Base-by-base conservation (phyloP, 352 stramenopile genomes). In the Phytophthora nicotianae region DNA sequence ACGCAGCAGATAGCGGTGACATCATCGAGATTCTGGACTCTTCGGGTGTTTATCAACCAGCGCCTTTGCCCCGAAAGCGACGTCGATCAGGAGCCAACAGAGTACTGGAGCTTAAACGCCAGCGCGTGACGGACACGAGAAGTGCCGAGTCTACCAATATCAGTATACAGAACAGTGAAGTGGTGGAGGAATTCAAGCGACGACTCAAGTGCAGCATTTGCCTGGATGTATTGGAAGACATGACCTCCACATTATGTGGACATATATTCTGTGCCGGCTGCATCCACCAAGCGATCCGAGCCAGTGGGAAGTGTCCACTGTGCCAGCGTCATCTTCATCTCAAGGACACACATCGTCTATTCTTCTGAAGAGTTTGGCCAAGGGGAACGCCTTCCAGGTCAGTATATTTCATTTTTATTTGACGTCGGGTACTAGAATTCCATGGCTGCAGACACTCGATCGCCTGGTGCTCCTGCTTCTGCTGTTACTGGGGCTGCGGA, bases 161-260 rank as follows among this genome's bases (percentile, higher is more conserved):
- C 33, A 90, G 78, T 17, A 67, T 93, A 29, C 68, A 84, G 26
- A 93, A 93, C 64, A 90, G 77, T 45, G 85, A 92, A n/a, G 68
- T 69, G 29, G 70, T 93, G 42, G 79, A 93, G 78, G 66, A 74
- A 29, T 91, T 93, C 63, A 93, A 93, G 68, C 35, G 45, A 10
- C 63, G 68, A 37, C 81, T 93, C 60, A 93, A 92, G 77, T 93
- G 83, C 77, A 92, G 79, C 69, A 88, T 95, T 41, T 93, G 86
- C 45, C 69, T 95, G 2, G 86, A 93, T 29, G 66, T 80, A 49
- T 77, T 93, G 46, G 59, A 90, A 45, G 74, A 90, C 54, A 93
- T 95, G 68, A 93, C 86, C 4, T 91, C 84, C 21, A 93, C 86
- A 1, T 68, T 80, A 24, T 95, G 86, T 54, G 84, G 86, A 6